phyloP scores from a whole-genome alignment of 345 rosid genomes.

The Salix brachista region DNA sequence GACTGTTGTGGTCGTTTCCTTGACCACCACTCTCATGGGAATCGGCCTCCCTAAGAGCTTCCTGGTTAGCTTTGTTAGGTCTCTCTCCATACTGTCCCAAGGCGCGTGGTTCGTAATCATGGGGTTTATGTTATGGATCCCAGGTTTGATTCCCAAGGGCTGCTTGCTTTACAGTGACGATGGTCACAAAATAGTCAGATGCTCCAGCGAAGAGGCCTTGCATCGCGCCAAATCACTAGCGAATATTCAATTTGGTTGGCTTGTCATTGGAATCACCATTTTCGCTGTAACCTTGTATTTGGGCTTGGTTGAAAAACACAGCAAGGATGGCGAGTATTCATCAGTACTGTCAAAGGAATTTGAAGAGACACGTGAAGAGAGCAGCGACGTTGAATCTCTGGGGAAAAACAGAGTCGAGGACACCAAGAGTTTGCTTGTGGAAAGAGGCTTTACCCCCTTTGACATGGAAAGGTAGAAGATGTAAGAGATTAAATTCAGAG shows the following conservation, averaged over 20 bases:
- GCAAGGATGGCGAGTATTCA: neutral
- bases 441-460: neutral
- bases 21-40: slow-evolving; percentile 56
- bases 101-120: slow-evolving; percentile 68
- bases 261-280: neutral
- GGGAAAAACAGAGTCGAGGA: neutral
- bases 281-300: neutral
- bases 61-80: slow-evolving; percentile 60
- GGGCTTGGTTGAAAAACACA: neutral
- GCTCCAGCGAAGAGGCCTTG: slow-evolving; percentile 42
- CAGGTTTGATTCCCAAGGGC: slow-evolving; percentile 49
- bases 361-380: neutral
- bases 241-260: slow-evolving; percentile 61
- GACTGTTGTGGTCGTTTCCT: slow-evolving; percentile 38
- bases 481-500: neutral
- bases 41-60: slow-evolving; percentile 56
- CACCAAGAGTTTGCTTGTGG: neutral
- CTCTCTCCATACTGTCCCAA: slow-evolving; percentile 54
- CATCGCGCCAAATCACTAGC: slow-evolving; percentile 63
- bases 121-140: slow-evolving; percentile 77
- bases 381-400: neutral
- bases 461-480: neutral
- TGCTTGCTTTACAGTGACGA: slow-evolving; percentile 59
- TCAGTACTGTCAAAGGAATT: neutral
- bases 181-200: slow-evolving; percentile 56